Evolutionary conservation across 2,329 filamentous ascomycete species (phyloP), one percentile per base, ranked within the genome.

Genomic region (Dryadomyces sulphureus): DNA sequence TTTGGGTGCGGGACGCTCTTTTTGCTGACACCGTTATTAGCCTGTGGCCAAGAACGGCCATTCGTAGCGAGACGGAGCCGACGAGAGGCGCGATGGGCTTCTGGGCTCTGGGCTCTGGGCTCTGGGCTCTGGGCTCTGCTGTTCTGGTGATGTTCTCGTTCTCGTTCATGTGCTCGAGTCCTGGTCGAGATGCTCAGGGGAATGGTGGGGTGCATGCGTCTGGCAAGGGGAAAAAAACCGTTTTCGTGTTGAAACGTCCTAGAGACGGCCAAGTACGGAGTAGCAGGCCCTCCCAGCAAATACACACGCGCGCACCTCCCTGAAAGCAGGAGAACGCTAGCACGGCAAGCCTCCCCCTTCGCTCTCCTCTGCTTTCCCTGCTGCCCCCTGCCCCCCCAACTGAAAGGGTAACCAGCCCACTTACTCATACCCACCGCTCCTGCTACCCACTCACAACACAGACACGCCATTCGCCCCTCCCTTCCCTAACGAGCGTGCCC

Each of bases 381-480:
- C 27, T 32, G 16, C 11, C 27, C 27, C 27, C 27, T 14, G n/a
- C 11, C 11, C 25, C 6, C 25, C 25, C 25, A 27, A 27, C 25
- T 27, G 32, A 35, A 35, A 35, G 16, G 6, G 32, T n/a, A 36
- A 36, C 27, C 27, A 32, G 27, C 27, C 27, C 27, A 32, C 27
- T 14, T 32, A 32, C 27, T 14, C 27, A 32, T 32, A 32, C 27
- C 27, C 27, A 32, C 27, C 27, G 27, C 27, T 32, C 16, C 16
- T 32, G 27, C 27, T 32, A 32, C 11, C 27, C 27, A 32, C 11
- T 14, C 27, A 9, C 27, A 32, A 32, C 27, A 43, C 40, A 19
- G 41, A 43, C 41, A 43, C 41, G 41, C 41, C 30, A 43, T 43
- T 24, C 27, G 41, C 41, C 41, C 41, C 41, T 43, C 41, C 41